phyloP scores from a whole-genome alignment of 2,329 filamentous ascomycete species.

The Gliomastix tumulicola region DNA sequence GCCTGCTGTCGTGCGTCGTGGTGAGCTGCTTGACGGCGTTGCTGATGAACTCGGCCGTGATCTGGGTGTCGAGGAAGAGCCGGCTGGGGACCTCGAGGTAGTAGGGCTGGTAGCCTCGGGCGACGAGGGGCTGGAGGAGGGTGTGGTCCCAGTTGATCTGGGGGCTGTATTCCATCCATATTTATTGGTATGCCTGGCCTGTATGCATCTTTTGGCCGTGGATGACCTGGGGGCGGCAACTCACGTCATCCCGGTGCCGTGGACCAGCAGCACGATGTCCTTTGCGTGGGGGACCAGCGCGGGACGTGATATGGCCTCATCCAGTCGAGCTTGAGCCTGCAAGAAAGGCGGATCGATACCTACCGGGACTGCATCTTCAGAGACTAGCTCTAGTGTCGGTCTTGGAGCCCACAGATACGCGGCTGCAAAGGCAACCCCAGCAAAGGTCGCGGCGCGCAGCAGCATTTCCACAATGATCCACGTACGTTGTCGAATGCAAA shows the following conservation, averaged over 20 bases:
- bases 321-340: no score
- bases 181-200: no score
- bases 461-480: no score
- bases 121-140: slow-evolving; percentile 1
- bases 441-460: no score
- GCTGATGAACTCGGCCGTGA: slow-evolving; percentile 2
- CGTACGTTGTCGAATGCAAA: no score
- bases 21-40: slow-evolving; percentile 1
- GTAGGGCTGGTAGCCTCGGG: slow-evolving; percentile 1
- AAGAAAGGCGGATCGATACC: no score
- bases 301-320: neutral
- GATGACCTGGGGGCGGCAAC: neutral
- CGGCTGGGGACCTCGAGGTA: slow-evolving; percentile 3
- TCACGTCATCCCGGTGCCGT: slow-evolving; percentile 2
- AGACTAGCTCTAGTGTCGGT: no score
- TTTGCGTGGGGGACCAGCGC: neutral
- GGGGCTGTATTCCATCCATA: no score
- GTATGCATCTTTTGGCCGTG: no score
- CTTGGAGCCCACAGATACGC: no score
- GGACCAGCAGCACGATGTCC: slow-evolving; percentile 1
- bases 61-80: slow-evolving; percentile 2
- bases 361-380: no score
- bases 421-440: no score
- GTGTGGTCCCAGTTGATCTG: slow-evolving; percentile 3
- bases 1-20: neutral